Evolutionary conservation across 2,329 filamentous ascomycete genomes (phyloP).

Genomic region (Simplicillium sp.): DNA sequence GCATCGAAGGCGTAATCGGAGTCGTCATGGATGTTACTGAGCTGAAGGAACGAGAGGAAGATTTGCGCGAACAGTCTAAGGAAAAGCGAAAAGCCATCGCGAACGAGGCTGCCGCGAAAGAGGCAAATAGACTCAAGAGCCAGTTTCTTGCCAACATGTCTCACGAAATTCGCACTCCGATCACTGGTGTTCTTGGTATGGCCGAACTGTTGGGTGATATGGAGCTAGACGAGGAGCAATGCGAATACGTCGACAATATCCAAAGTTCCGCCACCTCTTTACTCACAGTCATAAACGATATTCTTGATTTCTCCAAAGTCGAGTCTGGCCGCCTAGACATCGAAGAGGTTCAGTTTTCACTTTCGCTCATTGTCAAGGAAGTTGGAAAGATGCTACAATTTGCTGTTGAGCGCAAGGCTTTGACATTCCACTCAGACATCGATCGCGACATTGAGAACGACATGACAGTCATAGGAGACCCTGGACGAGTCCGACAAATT

Average conservation of each 20-base stretch:
- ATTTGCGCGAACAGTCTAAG: slow-evolving; percentile 52
- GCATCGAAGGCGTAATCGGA: slow-evolving; percentile 63
- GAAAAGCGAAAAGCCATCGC: slow-evolving; percentile 64
- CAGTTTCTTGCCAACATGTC: slow-evolving; percentile 76
- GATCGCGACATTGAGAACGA: slow-evolving; percentile 53
- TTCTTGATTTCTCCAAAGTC: slow-evolving; percentile 81
- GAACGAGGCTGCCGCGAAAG: slow-evolving; percentile 69
- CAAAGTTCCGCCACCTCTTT: slow-evolving; percentile 72
- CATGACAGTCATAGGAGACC: slow-evolving; percentile 77
- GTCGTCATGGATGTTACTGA: slow-evolving; percentile 76
- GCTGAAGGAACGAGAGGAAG: slow-evolving; percentile 53
- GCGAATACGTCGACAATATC: slow-evolving; percentile 68
- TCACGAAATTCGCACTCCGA: slow-evolving; percentile 71
- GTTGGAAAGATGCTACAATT: slow-evolving; percentile 84
- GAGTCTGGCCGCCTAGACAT: slow-evolving; percentile 70
- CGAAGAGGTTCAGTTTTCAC: slow-evolving; percentile 71
- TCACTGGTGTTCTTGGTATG: slow-evolving; percentile 75
- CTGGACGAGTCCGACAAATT: slow-evolving; percentile 74
- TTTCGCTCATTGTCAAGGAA: slow-evolving; percentile 65
- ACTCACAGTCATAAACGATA: slow-evolving; percentile 84
- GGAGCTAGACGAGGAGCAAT: slow-evolving; percentile 58
- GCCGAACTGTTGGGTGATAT: slow-evolving; percentile 64
- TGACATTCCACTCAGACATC: slow-evolving; percentile 61
- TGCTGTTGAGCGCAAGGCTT: slow-evolving; percentile 68
- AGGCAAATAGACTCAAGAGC: slow-evolving; percentile 70